phyloP scores from a whole-genome alignment of 73 alveolate species.

The Paramecium pentaurelia region DNA sequence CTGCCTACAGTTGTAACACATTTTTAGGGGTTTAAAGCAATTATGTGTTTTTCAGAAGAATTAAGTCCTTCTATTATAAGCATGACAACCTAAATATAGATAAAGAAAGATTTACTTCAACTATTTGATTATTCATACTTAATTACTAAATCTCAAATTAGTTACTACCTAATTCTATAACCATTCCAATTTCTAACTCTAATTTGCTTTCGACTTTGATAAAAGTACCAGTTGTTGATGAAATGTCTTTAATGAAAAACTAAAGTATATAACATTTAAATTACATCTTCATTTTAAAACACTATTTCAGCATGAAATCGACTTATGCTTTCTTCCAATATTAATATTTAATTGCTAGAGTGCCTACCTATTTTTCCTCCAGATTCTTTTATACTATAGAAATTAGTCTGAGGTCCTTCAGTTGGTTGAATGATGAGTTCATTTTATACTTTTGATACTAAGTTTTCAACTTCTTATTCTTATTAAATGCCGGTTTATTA shows the following conservation, averaged over 20 bases:
- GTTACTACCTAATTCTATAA: slow-evolving; percentile 79
- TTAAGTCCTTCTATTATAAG: neutral
- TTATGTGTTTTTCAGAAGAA: neutral
- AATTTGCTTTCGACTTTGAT: slow-evolving; percentile 72
- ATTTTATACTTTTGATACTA: slow-evolving; percentile 56
- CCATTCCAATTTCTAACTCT: slow-evolving; percentile 68
- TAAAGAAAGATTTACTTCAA: neutral
- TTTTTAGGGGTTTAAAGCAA: neutral
- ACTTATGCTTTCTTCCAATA: slow-evolving; percentile 78
- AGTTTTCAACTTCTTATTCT: slow-evolving; percentile 36
- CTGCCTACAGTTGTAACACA: slow-evolving; percentile 50
- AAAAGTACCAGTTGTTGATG: slow-evolving; percentile 83
- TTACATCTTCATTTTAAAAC: slow-evolving; percentile 30
- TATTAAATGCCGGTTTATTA: neutral
- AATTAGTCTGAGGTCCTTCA: slow-evolving; percentile 80
- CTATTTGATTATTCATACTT: neutral
- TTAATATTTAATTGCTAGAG: slow-evolving; percentile 80
- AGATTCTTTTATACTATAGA: slow-evolving; percentile 71
- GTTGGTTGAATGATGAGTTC: slow-evolving; percentile 77
- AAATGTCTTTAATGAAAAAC: slow-evolving; percentile 70
- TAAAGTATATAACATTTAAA: neutral
- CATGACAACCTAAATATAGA: neutral
- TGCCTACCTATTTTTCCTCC: slow-evolving; percentile 86
- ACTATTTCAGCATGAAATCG: slow-evolving; percentile 79
- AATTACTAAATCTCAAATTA: slow-evolving; percentile 68